Conservation (phyloP, 352 stramenopile genomes). For the Globisporangium cylindrosporum region DNA sequence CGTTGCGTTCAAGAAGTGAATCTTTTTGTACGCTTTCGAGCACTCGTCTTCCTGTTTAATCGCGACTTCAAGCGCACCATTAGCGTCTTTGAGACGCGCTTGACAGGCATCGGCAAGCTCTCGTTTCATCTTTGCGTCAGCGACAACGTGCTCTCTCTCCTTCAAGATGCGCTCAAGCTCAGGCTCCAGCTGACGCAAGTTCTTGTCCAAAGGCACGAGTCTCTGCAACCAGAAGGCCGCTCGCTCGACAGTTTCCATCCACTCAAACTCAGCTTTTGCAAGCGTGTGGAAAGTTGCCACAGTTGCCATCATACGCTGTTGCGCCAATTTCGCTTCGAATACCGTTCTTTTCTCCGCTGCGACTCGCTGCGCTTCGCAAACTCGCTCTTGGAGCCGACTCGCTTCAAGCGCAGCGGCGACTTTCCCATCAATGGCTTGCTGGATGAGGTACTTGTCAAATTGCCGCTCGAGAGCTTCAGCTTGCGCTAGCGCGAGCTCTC, state of each 20-base stretch:
- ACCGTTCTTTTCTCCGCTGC: constrained; percentile 36
- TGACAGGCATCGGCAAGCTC: constrained; percentile 44
- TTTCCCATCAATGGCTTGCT: constrained; percentile 54
- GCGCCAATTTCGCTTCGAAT: constrained; percentile 57
- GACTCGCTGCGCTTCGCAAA: constrained; percentile 46
- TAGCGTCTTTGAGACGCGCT: constrained; percentile 30
- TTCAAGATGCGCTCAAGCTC: constrained; percentile 43
- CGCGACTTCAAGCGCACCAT: constrained; percentile 26
- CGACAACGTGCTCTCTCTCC: constrained; percentile 54
- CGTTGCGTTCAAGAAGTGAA: constrained; percentile 47
- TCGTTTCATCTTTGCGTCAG: constrained; percentile 46
- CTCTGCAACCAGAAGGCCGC: constrained; percentile 33
- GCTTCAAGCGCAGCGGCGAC: constrained; percentile 46
- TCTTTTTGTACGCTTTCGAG: constrained; percentile 31
- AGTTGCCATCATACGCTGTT: constrained; percentile 62
- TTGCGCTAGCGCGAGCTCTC: constrained; percentile 36
- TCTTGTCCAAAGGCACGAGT: constrained; percentile 21
- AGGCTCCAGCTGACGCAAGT: constrained; percentile 33
- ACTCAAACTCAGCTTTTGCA: constrained; percentile 32
- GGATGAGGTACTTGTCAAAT: constrained; percentile 59
- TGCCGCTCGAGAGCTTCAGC: constrained; percentile 47
- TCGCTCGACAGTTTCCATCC: constrained; percentile 52
- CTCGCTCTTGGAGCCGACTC: constrained; percentile 32
- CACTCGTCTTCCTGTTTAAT: constrained; percentile 41
- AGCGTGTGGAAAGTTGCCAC: constrained; percentile 50